These are phyloP conservation scores for Aspergillus vadensis DNA, from an alignment of 2,329 filamentous ascomycete species.

Conservation along the genomic window DNA sequence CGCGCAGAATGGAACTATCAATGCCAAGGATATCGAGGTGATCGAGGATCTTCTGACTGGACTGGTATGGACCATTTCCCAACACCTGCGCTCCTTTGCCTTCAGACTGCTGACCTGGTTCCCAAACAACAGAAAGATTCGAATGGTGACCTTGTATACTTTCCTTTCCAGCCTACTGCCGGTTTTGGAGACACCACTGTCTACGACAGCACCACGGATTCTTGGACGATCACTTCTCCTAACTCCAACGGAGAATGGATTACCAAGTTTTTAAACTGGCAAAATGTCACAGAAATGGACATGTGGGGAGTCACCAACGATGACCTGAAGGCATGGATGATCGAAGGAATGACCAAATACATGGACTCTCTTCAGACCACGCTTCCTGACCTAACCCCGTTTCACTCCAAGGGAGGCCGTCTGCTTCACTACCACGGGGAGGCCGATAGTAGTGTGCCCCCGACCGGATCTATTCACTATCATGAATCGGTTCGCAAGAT, in stretches of 20 bases:
- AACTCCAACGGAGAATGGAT: slow-evolving; percentile 2
- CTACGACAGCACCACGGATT: neutral
- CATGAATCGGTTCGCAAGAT: slow-evolving; percentile 1
- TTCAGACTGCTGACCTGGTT: neutral
- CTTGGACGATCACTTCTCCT: neutral
- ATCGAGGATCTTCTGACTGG: neutral
- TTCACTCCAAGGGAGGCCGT: neutral
- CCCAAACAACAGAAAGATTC: neutral
- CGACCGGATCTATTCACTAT: neutral
- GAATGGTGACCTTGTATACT: neutral
- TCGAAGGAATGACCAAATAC: neutral
- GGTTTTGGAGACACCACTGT: slow-evolving; percentile 1
- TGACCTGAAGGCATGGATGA: neutral
- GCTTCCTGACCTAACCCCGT: neutral
- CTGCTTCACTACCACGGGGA: slow-evolving; percentile 1
- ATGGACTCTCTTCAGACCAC: neutral
- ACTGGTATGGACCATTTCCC: neutral
- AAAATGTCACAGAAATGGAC: neutral
- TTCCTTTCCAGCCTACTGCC: slow-evolving; percentile 1
- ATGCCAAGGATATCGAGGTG: neutral
- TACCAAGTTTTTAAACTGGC: slow-evolving; percentile 3
- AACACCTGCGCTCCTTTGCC: neutral
- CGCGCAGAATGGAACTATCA: neutral
- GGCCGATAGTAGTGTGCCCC: neutral
- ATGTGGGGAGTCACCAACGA: neutral